phyloP scores from a whole-genome alignment of 108 stramenopile species.

The Skeletonema potamos region DNA sequence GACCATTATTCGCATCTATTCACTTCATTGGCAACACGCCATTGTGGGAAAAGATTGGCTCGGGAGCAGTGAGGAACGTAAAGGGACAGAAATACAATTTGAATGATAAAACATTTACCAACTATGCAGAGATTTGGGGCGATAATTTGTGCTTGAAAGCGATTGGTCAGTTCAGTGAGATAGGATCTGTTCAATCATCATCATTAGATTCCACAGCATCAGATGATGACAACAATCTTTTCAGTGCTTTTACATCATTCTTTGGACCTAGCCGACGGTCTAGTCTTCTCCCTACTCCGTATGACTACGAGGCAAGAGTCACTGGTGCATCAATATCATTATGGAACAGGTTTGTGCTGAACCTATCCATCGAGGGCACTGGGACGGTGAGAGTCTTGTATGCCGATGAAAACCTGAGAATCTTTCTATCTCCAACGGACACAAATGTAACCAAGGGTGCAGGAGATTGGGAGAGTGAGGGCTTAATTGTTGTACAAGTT shows the following conservation, averaged over 20 bases:
- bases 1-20: slow-evolving; percentile 34
- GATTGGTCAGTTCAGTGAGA: slow-evolving; percentile 10
- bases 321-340: slow-evolving; percentile 32
- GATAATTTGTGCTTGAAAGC: slow-evolving; percentile 36
- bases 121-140: slow-evolving; percentile 44
- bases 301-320: slow-evolving; percentile 37
- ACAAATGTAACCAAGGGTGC: slow-evolving; percentile 32
- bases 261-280: slow-evolving; percentile 3
- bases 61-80: slow-evolving; percentile 16
- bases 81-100: slow-evolving; percentile 40
- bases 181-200: slow-evolving; percentile 10
- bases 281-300: slow-evolving; percentile 16
- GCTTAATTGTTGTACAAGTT: slow-evolving; percentile 43
- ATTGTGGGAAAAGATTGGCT: slow-evolving; percentile 36
- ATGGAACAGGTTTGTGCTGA: slow-evolving; percentile 12
- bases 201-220: neutral
- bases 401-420: slow-evolving; percentile 31
- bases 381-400: slow-evolving; percentile 37
- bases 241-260: slow-evolving; percentile 15
- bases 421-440: slow-evolving; percentile 36
- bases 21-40: slow-evolving; percentile 41
- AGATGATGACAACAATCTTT: slow-evolving; percentile 8
- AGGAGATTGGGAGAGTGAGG: slow-evolving; percentile 35
- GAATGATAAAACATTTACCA: slow-evolving; percentile 16
- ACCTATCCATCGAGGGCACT: slow-evolving; percentile 31